phyloP scores from a whole-genome alignment of 1,284 basidiomycete species.

The Ceratobasidium sp. region DNA sequence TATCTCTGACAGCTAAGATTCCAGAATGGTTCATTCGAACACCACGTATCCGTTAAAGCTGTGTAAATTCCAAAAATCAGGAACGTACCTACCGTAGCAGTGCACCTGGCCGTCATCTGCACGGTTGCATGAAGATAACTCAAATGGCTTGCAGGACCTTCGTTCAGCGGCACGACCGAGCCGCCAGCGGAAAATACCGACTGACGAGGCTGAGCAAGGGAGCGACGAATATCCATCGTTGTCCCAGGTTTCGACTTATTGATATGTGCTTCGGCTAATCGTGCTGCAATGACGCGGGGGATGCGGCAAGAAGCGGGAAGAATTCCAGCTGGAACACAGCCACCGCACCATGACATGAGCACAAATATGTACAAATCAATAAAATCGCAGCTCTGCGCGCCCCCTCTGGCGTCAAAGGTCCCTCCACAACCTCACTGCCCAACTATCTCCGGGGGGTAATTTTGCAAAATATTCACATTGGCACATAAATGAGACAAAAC shows the following conservation, averaged over 20 bases:
- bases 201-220: conserved; percentile 33
- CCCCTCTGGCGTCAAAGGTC: no score
- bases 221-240: conserved; percentile 31
- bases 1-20: conserved; percentile 33
- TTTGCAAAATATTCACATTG: no score
- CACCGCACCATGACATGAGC: no score
- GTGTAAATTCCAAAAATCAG: neutral
- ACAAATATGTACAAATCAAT: no score
- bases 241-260: neutral
- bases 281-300: no score
- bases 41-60: neutral
- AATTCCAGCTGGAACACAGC: no score
- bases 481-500: no score
- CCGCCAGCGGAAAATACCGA: conserved; percentile 40
- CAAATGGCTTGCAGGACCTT: conserved; percentile 39
- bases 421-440: no score
- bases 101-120: conserved; percentile 35
- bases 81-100: conserved; percentile 4
- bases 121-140: conserved; percentile 41
- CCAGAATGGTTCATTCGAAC: conserved; percentile 2
- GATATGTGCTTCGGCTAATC: no score
- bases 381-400: no score
- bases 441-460: no score
- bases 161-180: conserved; percentile 39
- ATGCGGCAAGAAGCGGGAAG: no score